A percentile compares a stretch with the other conserved stretches of the same genome.
Evolutionary conservation across 306 rosid genomes (phyloP).

Genomic region (Cucumis hystrix): DNA sequence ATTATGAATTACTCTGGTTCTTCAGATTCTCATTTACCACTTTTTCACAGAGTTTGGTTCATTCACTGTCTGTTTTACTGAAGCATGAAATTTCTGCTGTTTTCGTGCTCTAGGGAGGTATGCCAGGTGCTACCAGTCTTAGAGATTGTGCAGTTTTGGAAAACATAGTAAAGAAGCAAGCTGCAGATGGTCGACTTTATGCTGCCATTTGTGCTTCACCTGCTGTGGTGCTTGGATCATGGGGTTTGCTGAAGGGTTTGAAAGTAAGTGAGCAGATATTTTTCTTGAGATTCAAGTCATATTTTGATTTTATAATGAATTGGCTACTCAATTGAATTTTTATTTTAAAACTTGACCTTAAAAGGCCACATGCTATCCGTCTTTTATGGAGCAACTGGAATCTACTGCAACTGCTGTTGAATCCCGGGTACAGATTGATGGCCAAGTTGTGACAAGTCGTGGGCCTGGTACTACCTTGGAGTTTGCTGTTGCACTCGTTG

Average conservation of each 20-base stretch:
- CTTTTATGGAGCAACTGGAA: slow-evolving; percentile 64
- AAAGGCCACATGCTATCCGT: slow-evolving; percentile 81
- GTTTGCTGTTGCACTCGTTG: slow-evolving; percentile 55
- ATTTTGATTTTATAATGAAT: not conserved
- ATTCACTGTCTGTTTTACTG: not conserved
- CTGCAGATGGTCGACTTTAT: slow-evolving; percentile 54
- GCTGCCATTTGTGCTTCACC: slow-evolving; percentile 95
- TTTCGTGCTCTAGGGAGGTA: slow-evolving; percentile 55
- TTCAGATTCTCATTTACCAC: not conserved
- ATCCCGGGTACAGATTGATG: slow-evolving; percentile 81
- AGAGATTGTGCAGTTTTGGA: slow-evolving; percentile 39
- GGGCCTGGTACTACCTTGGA: slow-evolving; percentile 95
- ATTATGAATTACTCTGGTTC: not conserved
- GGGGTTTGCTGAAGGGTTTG: slow-evolving; percentile 85
- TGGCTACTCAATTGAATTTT: not conserved
- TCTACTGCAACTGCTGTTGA: slow-evolving; percentile 53
- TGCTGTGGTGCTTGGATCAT: slow-evolving; percentile 69
- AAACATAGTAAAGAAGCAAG: slow-evolving; percentile 54
- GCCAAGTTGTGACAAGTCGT: slow-evolving; percentile 69
- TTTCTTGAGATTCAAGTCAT: not conserved
- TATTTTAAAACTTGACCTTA: slow-evolving; percentile 6
- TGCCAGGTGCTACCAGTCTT: slow-evolving; percentile 58
- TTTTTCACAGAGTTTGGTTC: not conserved
- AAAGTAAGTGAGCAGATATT: slow-evolving; percentile 33
- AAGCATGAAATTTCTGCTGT: not conserved